Conservation (phyloP, 129 eudicot genomes). For the Artemisia argyi region DNA sequence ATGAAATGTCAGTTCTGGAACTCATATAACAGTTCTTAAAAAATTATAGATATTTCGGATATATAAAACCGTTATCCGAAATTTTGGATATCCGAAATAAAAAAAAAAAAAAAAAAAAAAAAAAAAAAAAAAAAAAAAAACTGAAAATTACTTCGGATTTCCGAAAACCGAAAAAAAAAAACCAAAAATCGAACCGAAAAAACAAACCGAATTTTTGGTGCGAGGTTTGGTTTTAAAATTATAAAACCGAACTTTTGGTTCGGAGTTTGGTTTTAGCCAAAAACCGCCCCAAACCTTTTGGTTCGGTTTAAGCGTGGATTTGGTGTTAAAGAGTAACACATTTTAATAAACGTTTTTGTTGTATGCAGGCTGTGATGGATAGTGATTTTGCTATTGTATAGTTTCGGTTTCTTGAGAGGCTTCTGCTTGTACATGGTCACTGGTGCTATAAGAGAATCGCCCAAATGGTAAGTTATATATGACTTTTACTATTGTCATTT, state of each 20-base stretch:
- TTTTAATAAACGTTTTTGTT: not conserved
- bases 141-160: too few species aligned
- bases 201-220: too few species aligned
- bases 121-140: too few species aligned
- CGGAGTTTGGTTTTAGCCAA: too few species aligned
- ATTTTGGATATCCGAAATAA: constrained; percentile 67
- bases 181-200: too few species aligned
- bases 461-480: constrained; percentile 67
- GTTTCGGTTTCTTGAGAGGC: constrained; percentile 91
- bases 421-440: constrained; percentile 93
- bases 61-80: constrained; percentile 53
- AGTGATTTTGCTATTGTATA: constrained; percentile 98
- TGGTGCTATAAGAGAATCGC: constrained; percentile 99
- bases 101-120: not conserved
- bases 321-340: not conserved
- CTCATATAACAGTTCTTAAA: too few species aligned
- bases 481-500: not conserved
- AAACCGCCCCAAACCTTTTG: too few species aligned
- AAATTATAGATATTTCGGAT: too few species aligned
- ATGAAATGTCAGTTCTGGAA: too few species aligned
- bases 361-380: constrained; percentile 96
- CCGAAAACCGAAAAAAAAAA: too few species aligned
- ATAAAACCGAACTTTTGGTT: too few species aligned
- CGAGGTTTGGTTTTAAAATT: too few species aligned
- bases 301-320: not conserved